Evolutionary conservation across 345 rosid genomes (phyloP), one percentile per base, ranked within the genome.

Genomic region (Salix brachista): DNA sequence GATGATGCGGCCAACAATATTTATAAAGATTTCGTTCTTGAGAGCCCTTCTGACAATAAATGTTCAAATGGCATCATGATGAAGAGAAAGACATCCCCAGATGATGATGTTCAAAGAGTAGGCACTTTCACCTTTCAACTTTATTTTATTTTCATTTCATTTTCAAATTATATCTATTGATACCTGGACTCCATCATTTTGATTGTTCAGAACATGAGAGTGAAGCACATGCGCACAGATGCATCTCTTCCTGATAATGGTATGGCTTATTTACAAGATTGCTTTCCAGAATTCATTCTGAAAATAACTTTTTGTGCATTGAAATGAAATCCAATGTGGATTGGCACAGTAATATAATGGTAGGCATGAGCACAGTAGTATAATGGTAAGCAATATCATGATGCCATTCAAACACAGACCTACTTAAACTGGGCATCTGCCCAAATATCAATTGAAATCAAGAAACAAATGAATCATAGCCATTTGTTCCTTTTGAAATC

Each of bases 21-120:
- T 13, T 46, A 44, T 26, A 80, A 87, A 71, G 83, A 77, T 74
- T 61, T 69, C 41, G 37, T 54, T 67, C 67, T 79, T 78, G 79
- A 77, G 37, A 41, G 30, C 56, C 41, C 77, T 80, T 77, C 73
- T 25, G 72, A 60, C 37, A 58, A 41, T 66, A 81, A 79, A 72
- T 66, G 67, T 65, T 17, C 32, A 21, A 79, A 81, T 50, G 76
- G 79, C 71, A 75, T 78, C 42, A 64, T 85, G 26, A 69, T 84
- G 67, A 93, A 95, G 82, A 90, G 98, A 80, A 95, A 91, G 82
- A 77, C 80, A 74, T 80, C 80, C 58, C 39, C 73, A 25, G 52
- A 76, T 73, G 89, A 87, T 42, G 60, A 50, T 79, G 72, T 71
- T 68, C 83, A 89, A 62, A 86, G 21, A 71, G 97, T 91, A 83